Evolutionary conservation across 116 monocot genomes (phyloP), one percentile per base, ranked within the genome.

Genomic region (Phalaenopsis hybrid): DNA sequence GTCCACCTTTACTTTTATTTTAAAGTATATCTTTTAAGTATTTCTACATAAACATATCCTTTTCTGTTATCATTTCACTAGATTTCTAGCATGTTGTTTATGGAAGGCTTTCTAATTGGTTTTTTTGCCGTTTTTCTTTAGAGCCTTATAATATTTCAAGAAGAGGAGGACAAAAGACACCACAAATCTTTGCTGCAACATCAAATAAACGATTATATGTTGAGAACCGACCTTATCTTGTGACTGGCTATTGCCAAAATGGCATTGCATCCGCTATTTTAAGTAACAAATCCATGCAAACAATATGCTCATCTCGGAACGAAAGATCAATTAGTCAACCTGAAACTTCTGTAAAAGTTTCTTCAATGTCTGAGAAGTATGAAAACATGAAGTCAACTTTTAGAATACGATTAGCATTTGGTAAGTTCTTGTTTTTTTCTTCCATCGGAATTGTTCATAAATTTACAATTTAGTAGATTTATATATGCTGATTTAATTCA

Each of bases 361-460:
- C 88, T 83, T 96, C 98, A n/a, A 93, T 98, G 93, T 81, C 88
- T 75, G 95, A 99, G 80, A 99, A 99, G 82, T 99, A 99, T 61
- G 84, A 79, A 65, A 81, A 82, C 81, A 99, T 99, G 99, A 95
- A 88, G 85, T 79, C 81, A 67, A 95, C 95, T 43, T 92, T 85
- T 79, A 89, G 92, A 81, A 93, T 82, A 31, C 92, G 99, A 59
- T 86, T 99, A 76, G 91, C 90, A 57, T 99, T 99, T 85, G 99
- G 98, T 97, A 28, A 92, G 92, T 84, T 34, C n/a, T 75, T 0
- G 74, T 75, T 44, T 75, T 28, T 23, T 75, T 46, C 45, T 46
- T 46, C 45, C n/a, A 20, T 75, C 75, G 46, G n/a, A 18, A 73
- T 13, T 65, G 72, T 72, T 31, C 25, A 16, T 72, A 72, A 72